phyloP scores from a whole-genome alignment of 2,329 filamentous ascomycete genomes.

The Fusarium sp. region DNA sequence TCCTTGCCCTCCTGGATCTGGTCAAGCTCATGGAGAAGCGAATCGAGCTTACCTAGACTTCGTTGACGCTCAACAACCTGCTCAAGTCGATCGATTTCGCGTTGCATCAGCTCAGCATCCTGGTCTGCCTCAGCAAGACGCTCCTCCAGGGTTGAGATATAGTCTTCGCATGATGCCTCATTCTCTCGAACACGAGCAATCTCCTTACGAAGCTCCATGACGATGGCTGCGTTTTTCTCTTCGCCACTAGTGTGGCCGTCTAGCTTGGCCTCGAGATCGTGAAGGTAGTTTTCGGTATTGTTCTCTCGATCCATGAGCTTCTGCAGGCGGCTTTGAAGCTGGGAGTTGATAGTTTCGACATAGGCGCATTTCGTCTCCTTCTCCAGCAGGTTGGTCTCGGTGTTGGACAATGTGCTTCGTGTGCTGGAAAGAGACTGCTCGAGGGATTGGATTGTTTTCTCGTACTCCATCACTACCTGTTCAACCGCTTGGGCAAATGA shows the following conservation, averaged over 20 bases:
- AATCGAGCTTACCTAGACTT: slow-evolving; percentile 93
- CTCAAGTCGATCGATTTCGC: slow-evolving; percentile 92
- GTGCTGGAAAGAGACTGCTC: slow-evolving; percentile 93
- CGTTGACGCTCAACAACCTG: slow-evolving; percentile 95
- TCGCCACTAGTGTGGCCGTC: slow-evolving; percentile 91
- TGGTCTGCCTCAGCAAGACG: slow-evolving; percentile 95
- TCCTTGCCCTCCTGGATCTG: slow-evolving; percentile 69
- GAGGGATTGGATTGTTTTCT: slow-evolving; percentile 95
- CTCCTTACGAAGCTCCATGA: slow-evolving; percentile 90
- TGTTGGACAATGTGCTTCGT: slow-evolving; percentile 80
- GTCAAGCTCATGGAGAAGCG: slow-evolving; percentile 89
- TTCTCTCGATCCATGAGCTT: slow-evolving; percentile 92
- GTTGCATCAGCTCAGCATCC: slow-evolving; percentile 95
- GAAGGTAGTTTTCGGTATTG: slow-evolving; percentile 91
- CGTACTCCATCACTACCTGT: slow-evolving; percentile 95
- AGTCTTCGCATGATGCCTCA: slow-evolving; percentile 90
- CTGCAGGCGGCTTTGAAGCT: slow-evolving; percentile 88
- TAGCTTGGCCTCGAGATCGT: slow-evolving; percentile 88
- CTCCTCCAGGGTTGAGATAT: slow-evolving; percentile 96
- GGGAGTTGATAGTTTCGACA: slow-evolving; percentile 88
- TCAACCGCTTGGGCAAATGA: slow-evolving; percentile 96
- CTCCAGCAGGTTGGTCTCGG: slow-evolving; percentile 87
- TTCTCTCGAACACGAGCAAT: slow-evolving; percentile 88
- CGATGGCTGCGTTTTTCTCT: slow-evolving; percentile 87
- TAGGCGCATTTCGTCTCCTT: slow-evolving; percentile 95